Evolutionary conservation across 108 stramenopile species (phyloP).

Genomic region (Hondaea fermentalgiana): DNA sequence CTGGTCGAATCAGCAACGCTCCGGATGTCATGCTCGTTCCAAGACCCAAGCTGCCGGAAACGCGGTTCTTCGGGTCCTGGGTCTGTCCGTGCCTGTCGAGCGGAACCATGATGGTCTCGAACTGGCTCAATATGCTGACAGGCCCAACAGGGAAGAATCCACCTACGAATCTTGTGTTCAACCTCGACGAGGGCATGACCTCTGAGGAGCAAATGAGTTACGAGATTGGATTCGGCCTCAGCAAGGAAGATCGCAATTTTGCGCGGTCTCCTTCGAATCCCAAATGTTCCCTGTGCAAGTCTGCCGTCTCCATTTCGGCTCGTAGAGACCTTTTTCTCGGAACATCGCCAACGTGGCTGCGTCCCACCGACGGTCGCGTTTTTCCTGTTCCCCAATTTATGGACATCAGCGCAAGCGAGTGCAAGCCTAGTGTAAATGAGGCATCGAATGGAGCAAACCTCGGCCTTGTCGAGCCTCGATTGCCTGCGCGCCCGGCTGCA

Average conservation of each 20-base stretch:
- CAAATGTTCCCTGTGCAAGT: neutral
- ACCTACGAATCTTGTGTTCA: neutral
- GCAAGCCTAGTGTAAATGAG: neutral
- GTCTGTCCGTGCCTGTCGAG: neutral
- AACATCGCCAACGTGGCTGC: neutral
- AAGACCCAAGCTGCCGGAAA: neutral
- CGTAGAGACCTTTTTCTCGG: neutral
- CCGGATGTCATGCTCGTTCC: neutral
- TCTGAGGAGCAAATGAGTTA: conserved; percentile 11
- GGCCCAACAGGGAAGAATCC: neutral
- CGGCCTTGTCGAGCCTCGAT: neutral
- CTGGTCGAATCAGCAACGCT: neutral
- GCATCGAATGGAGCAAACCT: neutral
- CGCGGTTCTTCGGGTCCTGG: conserved; percentile 13
- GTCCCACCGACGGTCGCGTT: neutral
- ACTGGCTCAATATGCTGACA: conserved; percentile 11
- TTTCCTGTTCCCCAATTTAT: neutral
- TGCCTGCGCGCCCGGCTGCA: neutral
- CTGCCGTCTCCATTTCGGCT: neutral
- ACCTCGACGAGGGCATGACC: neutral
- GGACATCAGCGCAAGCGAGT: neutral
- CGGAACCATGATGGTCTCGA: neutral
- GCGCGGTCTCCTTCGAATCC: neutral
- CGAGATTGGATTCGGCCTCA: neutral
- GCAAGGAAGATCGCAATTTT: neutral